Evolutionary conservation across 306 rosid genomes (phyloP).

Genomic region (Acmispon strigosus): DNA sequence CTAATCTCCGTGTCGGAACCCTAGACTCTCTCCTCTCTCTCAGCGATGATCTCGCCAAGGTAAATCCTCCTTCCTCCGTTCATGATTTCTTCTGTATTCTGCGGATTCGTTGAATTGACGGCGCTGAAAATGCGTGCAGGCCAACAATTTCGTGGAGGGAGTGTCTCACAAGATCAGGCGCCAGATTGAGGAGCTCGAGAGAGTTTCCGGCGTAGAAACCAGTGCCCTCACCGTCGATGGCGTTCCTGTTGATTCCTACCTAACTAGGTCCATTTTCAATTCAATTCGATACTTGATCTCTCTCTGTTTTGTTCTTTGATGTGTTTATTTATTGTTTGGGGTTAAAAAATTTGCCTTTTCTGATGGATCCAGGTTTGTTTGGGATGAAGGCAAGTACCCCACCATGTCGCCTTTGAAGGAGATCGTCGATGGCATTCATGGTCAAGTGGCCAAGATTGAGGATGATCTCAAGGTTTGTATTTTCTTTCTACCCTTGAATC

Average conservation of each 20-base stretch:
- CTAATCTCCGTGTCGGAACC: slow-evolving; percentile 95
- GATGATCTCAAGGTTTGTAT: slow-evolving; percentile 78
- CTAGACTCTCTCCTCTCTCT: slow-evolving; percentile 96
- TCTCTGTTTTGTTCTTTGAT: not conserved
- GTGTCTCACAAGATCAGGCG: slow-evolving; percentile 87
- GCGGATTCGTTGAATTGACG: not conserved
- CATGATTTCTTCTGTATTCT: not conserved
- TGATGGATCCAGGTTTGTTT: slow-evolving; percentile 54
- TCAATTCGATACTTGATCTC: not conserved
- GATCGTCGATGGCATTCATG: slow-evolving; percentile 65
- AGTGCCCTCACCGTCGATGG: slow-evolving; percentile 79
- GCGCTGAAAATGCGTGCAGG: slow-evolving; percentile 32
- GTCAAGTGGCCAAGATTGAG: slow-evolving; percentile 84
- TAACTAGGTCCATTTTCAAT: slow-evolving; percentile 48
- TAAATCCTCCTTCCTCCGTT: not conserved
- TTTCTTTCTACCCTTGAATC: not conserved
- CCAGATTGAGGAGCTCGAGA: slow-evolving; percentile 92
- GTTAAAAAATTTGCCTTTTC: not conserved
- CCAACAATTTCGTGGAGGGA: slow-evolving; percentile 82
- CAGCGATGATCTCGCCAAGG: slow-evolving; percentile 96
- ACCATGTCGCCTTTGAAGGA: slow-evolving; percentile 82
- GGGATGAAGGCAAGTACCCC: slow-evolving; percentile 97
- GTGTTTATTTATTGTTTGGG: not conserved
- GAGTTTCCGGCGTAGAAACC: slow-evolving; percentile 57
- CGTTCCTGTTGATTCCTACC: slow-evolving; percentile 92